Percentiles rank a stretch among this genome's conserved stretches.
Evolutionary conservation across 768 basidiomycete species (phyloP).

Genomic region (Leccinum truebloodii): DNA sequence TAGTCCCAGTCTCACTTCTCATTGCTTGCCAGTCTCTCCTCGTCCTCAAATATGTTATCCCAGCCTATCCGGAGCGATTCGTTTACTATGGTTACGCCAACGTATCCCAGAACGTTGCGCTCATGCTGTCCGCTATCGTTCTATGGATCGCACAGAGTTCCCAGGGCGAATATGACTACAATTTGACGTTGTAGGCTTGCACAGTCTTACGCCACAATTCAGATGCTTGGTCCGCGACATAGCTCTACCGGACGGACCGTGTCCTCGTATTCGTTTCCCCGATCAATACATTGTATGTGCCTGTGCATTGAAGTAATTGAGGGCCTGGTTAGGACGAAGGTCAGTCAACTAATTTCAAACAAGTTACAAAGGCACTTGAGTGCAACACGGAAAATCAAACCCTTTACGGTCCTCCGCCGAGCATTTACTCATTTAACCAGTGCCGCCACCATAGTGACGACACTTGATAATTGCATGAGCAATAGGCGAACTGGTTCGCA

Average conservation of each 20-base stretch:
- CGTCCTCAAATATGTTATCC: constrained; percentile 86
- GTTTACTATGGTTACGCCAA: constrained; percentile 93
- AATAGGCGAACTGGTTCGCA: neutral
- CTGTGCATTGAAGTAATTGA: neutral
- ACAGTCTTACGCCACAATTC: neutral
- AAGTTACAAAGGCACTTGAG: neutral
- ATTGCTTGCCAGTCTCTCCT: constrained; percentile 66
- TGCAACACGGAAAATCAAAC: neutral
- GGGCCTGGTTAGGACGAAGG: neutral
- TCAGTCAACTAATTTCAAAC: neutral
- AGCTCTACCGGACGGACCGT: constrained; percentile 1
- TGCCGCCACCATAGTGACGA: neutral
- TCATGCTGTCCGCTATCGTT: constrained; percentile 84
- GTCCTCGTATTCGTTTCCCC: neutral
- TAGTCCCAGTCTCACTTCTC: neutral
- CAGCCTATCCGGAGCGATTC: constrained; percentile 70
- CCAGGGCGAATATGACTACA: constrained; percentile 91
- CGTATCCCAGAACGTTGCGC: constrained; percentile 87
- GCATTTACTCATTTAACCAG: neutral
- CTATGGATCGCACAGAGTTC: constrained; percentile 91
- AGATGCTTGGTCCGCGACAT: constrained; percentile 3
- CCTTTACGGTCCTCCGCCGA: neutral
- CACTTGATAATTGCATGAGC: neutral
- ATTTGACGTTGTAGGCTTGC: constrained; percentile 59
- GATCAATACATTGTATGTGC: neutral